Evolutionary conservation across 805 yeast genomes (phyloP).

Genomic region (Candida corydali): DNA sequence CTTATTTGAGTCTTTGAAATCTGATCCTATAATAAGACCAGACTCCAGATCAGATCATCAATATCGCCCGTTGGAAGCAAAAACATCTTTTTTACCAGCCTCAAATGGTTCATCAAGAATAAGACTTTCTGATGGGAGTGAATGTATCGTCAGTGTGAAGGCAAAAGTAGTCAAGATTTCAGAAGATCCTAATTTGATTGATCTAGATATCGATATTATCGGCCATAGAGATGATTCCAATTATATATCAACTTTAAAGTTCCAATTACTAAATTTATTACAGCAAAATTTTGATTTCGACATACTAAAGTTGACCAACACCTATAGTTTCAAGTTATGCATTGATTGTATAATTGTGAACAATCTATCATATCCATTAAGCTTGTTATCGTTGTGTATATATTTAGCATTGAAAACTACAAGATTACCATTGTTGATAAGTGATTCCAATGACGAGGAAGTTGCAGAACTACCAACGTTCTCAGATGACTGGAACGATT

Average conservation of each 20-base stretch:
- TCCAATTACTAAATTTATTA: constrained; percentile 54
- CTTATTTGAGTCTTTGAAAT: constrained; percentile 65
- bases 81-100: constrained; percentile 73
- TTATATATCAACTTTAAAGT: constrained; percentile 58
- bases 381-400: constrained; percentile 72
- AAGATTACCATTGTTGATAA: constrained; percentile 64
- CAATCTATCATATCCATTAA: constrained; percentile 74
- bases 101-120: constrained; percentile 93
- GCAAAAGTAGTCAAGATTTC: constrained; percentile 58
- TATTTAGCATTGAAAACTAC: constrained; percentile 82
- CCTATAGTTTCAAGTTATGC: constrained; percentile 70
- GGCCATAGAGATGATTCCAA: constrained; percentile 79
- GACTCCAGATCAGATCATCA: constrained; percentile 76
- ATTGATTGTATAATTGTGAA: constrained; percentile 80
- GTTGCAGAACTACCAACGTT: constrained; percentile 89
- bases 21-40: constrained; percentile 66
- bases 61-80: constrained; percentile 83
- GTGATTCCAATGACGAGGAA: constrained; percentile 65
- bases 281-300: constrained; percentile 48
- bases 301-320: constrained; percentile 60
- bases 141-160: constrained; percentile 88
- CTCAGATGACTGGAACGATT: constrained; percentile 79
- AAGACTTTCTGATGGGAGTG: constrained; percentile 84
- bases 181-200: constrained; percentile 48
- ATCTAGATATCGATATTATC: constrained; percentile 76